Evolutionary conservation across 805 yeast genomes (phyloP).

Genomic region (Teunomyces kruisii): DNA sequence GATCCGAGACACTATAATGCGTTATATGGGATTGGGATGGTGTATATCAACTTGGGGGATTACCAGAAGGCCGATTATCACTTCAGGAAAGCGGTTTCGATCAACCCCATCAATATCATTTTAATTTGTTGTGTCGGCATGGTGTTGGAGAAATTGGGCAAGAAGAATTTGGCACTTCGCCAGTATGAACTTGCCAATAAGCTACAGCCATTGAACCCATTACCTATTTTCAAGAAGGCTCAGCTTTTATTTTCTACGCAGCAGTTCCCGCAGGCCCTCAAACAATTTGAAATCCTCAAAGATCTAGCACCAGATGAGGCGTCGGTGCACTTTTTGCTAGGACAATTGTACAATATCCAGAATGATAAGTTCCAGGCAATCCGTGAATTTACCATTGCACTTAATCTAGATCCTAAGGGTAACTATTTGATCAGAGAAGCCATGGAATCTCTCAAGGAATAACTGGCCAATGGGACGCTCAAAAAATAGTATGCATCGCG

Average conservation of each 20-base stretch:
- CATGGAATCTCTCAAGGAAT: conserved; percentile 52
- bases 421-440: conserved; percentile 83
- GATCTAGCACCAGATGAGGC: conserved; percentile 92
- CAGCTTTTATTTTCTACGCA: conserved; percentile 73
- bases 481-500: no score
- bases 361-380: conserved; percentile 77
- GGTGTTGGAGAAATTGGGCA: conserved; percentile 77
- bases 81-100: conserved; percentile 81
- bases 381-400: conserved; percentile 81
- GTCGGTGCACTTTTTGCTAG: conserved; percentile 84
- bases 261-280: conserved; percentile 68
- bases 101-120: conserved; percentile 88
- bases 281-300: conserved; percentile 69
- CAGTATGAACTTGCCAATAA: conserved; percentile 83
- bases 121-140: conserved; percentile 91
- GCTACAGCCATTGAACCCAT: conserved; percentile 80
- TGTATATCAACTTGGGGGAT: conserved; percentile 82
- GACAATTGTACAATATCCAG: conserved; percentile 78
- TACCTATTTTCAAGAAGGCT: conserved; percentile 87
- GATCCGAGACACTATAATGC: conserved; percentile 91
- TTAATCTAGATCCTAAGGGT: conserved; percentile 91
- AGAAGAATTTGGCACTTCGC: conserved; percentile 67
- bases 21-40: conserved; percentile 94
- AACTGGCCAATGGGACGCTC: no score
- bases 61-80: conserved; percentile 80